These are phyloP conservation scores for Pythium dissotocum DNA, from an alignment of 352 stramenopile species.

Conservation along the genomic window DNA sequence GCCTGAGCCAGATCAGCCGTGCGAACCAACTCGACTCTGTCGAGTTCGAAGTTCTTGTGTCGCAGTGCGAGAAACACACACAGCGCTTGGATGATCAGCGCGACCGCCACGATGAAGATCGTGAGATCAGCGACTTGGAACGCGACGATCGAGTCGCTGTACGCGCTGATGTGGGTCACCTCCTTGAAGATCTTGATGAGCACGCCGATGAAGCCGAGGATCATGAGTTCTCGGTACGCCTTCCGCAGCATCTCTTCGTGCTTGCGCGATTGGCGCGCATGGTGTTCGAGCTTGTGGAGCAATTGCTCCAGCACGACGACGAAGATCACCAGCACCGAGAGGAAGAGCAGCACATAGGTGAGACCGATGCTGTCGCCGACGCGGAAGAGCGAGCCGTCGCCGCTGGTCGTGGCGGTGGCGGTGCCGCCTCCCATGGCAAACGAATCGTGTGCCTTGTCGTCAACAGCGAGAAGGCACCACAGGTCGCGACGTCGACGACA, in stretches of 20 bases:
- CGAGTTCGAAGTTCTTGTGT: slow-evolving; percentile 11
- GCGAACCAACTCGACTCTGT: slow-evolving; percentile 15
- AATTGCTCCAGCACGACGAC: slow-evolving; percentile 47
- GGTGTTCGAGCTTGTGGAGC: slow-evolving; percentile 53
- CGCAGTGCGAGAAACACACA: slow-evolving; percentile 31
- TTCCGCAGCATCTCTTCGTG: slow-evolving; percentile 69
- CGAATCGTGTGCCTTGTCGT: background rate
- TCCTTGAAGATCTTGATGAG: slow-evolving; percentile 40
- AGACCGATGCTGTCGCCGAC: slow-evolving; percentile 24
- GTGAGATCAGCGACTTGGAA: slow-evolving; percentile 39
- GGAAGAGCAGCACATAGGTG: slow-evolving; percentile 18
- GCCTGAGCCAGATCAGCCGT: background rate
- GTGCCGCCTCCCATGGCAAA: background rate
- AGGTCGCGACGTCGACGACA: too few relatives aligned
- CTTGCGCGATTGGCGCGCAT: slow-evolving; percentile 46
- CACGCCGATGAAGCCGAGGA: slow-evolving; percentile 32
- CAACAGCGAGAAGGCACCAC: background rate
- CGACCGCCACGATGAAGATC: slow-evolving; percentile 36
- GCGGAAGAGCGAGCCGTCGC: slow-evolving; percentile 25
- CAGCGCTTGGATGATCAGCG: slow-evolving; percentile 35
- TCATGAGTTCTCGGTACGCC: slow-evolving; percentile 32
- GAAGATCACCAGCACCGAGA: slow-evolving; percentile 42
- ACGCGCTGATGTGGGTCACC: slow-evolving; percentile 19
- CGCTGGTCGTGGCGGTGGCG: background rate
- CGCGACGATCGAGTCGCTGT: slow-evolving; percentile 28